phyloP scores from a whole-genome alignment of 2,329 filamentous ascomycete species.

The Chaetomium olivaceum region DNA sequence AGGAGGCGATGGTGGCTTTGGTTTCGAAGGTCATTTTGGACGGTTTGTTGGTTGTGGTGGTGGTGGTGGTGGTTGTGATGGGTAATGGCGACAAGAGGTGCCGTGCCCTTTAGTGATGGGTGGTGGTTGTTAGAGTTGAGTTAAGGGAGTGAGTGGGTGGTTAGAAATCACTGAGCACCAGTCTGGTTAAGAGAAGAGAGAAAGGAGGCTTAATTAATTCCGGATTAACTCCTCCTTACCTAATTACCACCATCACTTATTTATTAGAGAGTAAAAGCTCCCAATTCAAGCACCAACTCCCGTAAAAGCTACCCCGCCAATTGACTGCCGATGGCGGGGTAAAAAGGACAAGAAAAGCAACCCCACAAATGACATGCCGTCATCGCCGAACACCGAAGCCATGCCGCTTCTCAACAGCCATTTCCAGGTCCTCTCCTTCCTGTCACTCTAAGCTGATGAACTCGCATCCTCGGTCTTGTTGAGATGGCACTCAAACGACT shows the following conservation, averaged over 20 bases:
- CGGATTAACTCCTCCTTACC: not conserved
- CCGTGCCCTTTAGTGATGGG: not conserved
- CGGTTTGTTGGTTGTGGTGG: not conserved
- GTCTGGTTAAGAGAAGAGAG: not conserved
- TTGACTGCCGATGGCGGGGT: slow-evolving; percentile 28
- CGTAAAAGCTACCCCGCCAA: slow-evolving; percentile 11
- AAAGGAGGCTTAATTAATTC: not conserved
- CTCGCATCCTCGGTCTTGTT: slow-evolving; percentile 1
- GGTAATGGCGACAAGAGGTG: no score
- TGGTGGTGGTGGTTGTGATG: not conserved
- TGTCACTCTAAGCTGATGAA: not conserved
- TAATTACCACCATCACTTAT: not conserved
- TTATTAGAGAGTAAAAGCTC: not conserved
- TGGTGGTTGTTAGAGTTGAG: not conserved
- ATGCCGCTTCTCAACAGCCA: not conserved
- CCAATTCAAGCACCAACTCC: not conserved
- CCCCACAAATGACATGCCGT: slow-evolving; percentile 15
- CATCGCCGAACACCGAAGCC: slow-evolving; percentile 13
- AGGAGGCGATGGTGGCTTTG: slow-evolving; percentile 84
- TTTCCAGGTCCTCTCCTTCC: not conserved
- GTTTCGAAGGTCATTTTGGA: slow-evolving; percentile 77
- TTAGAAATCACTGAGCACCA: not conserved
- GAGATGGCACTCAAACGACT: slow-evolving; percentile 42
- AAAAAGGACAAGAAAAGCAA: slow-evolving; percentile 3
- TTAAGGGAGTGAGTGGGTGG: not conserved